Base-by-base conservation (phyloP, 208 protist genomes). In the Acanthamoeba royreba region DNA sequence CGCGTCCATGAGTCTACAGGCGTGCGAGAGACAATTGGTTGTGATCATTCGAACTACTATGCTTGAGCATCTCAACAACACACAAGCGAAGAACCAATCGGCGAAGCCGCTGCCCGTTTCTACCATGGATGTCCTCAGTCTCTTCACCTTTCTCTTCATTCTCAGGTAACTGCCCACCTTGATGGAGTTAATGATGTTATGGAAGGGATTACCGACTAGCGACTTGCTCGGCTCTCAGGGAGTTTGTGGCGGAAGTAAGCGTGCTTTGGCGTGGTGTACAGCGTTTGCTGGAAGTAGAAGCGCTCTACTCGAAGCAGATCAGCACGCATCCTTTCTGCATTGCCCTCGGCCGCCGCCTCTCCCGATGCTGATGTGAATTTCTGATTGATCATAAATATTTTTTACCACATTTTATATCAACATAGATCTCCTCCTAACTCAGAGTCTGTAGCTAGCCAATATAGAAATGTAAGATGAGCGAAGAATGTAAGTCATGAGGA, bases 91-190 rank as follows among this genome's bases (percentile, higher is more conserved):
- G 2, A 4, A 19, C 15, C 22, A 22, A 22, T 35, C 2, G 35
- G 0, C 2, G 25, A 8, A 45, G 19, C 83, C 38, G 49, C 52
- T 90, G 9, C 83, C 55, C 5, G 33, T 81, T 4, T 45, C 49
- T 28, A 66, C 38, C 25, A 90, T 90, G 83, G 83, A 90, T 33
- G 43, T 66, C 19, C 28, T 90, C 38, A 66, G 55, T 52, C 83
- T 90, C 13, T 66, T 90, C 55, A 66, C 83, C 7, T 90, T 90
- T 33, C n/a, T 90, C 83, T 90, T 90, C 43, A 11, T 47, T 31
- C 49, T 90, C 35, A 7, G 69, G 69, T 81, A 79, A 42, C 35
- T 35, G 63, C 58, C 22, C 9, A 25, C n/a, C n/a, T 25, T 5
- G n/a, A n/a, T n/a, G n/a, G n/a, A n/a, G n/a, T n/a, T n/a, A n/a